phyloP scores from a whole-genome alignment of 2,329 filamentous ascomycete species.

The Trichoderma semiorbis region DNA sequence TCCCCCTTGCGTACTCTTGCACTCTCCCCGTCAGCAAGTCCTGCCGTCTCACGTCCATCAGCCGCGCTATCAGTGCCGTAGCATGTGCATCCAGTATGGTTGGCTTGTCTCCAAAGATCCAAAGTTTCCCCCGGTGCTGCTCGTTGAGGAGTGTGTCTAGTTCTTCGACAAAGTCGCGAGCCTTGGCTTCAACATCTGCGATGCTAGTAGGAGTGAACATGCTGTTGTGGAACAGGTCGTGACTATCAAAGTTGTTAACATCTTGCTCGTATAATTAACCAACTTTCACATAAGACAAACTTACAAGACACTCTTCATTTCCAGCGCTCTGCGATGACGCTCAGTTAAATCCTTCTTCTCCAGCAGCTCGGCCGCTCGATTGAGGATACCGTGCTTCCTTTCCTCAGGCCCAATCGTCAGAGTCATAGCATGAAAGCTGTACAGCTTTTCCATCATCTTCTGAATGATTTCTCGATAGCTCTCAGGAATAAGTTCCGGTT shows the following conservation, averaged over 20 bases:
- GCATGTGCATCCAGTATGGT: slow-evolving; percentile 32
- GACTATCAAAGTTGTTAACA: slow-evolving; percentile 20
- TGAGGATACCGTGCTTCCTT: slow-evolving; percentile 27
- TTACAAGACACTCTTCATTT: slow-evolving; percentile 33
- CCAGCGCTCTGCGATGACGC: slow-evolving; percentile 28
- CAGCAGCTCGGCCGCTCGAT: slow-evolving; percentile 29
- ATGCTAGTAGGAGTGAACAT: slow-evolving; percentile 28
- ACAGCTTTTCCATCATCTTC: slow-evolving; percentile 27
- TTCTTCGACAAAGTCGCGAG: slow-evolving; percentile 24
- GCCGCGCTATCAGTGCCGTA: slow-evolving; percentile 22
- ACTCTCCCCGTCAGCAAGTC: slow-evolving; percentile 26
- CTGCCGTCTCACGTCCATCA: slow-evolving; percentile 26
- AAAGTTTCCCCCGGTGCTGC: slow-evolving; percentile 20
- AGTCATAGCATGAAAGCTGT: slow-evolving; percentile 27
- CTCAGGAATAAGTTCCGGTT: slow-evolving; percentile 28
- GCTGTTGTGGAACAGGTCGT: slow-evolving; percentile 26
- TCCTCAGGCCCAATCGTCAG: slow-evolving; percentile 26
- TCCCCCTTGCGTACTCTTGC: slow-evolving; percentile 22
- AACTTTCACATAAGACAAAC: neutral
- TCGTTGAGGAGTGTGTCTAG: slow-evolving; percentile 22
- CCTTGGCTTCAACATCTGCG: slow-evolving; percentile 24
- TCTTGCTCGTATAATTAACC: neutral
- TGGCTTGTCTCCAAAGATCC: slow-evolving; percentile 29
- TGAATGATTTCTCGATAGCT: slow-evolving; percentile 25
- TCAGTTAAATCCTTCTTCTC: slow-evolving; percentile 27